Conservation (phyloP, 805 yeast species). For the Ogataea pignaliae region DNA sequence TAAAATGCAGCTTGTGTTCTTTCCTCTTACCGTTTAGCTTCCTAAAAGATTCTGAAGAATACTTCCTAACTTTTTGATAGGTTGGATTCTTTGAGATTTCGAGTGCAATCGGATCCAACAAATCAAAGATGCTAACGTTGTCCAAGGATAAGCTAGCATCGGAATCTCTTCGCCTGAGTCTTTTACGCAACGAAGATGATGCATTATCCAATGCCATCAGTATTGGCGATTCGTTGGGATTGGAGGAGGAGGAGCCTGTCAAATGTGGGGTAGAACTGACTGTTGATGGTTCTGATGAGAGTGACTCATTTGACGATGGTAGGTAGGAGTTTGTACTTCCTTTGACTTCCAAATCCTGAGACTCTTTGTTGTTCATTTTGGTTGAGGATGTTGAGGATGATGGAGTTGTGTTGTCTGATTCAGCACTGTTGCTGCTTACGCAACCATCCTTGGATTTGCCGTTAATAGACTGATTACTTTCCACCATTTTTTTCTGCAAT, state of each 20-base stretch:
- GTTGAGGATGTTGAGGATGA: too few species aligned
- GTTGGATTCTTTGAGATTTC: slow-evolving; percentile 23
- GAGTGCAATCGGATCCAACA: slow-evolving; percentile 28
- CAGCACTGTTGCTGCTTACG: too few species aligned
- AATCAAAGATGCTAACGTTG: slow-evolving; percentile 25
- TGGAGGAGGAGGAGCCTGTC: neutral
- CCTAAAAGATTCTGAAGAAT: slow-evolving; percentile 18
- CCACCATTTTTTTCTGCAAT: too few species aligned
- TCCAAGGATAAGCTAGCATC: slow-evolving; percentile 20
- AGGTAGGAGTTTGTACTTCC: too few species aligned
- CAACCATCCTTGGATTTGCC: too few species aligned
- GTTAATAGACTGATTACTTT: too few species aligned
- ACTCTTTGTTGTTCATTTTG: too few species aligned
- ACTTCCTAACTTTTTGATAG: slow-evolving; percentile 25
- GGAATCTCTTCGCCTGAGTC: slow-evolving; percentile 10
- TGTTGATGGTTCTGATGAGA: slow-evolving; percentile 4
- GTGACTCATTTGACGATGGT: too few species aligned
- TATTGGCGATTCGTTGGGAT: slow-evolving; percentile 10
- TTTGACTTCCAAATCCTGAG: too few species aligned
- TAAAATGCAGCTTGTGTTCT: slow-evolving; percentile 19
- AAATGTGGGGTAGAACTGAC: slow-evolving; percentile 8
- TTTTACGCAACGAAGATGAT: neutral
- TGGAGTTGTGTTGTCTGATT: too few species aligned
- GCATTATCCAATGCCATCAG: slow-evolving; percentile 9
- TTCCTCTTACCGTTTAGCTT: slow-evolving; percentile 23